Percentiles rank a stretch among this genome's conserved stretches.
These are phyloP conservation scores for Syzygium jambos DNA, from an alignment of 345 rosid genomes.

Conservation along the genomic window DNA sequence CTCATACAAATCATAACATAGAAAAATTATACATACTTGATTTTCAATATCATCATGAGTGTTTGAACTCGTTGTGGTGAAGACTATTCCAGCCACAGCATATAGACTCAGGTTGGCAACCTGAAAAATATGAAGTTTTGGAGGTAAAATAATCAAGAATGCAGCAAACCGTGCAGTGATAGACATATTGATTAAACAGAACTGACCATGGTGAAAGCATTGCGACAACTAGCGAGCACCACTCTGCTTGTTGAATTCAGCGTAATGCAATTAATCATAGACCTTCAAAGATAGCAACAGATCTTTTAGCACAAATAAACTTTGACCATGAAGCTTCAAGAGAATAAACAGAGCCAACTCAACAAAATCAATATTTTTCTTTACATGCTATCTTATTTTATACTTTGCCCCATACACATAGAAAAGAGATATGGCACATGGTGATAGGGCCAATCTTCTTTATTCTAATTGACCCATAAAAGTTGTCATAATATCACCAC, in stretches of 20 bases:
- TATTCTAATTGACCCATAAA: neutral
- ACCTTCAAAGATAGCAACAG: slow-evolving; percentile 26
- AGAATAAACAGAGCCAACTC: neutral
- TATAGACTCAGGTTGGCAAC: slow-evolving; percentile 90
- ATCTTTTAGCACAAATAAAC: neutral
- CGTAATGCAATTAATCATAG: slow-evolving; percentile 88
- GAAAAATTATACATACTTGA: slow-evolving; percentile 40
- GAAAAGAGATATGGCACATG: neutral
- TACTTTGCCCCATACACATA: neutral
- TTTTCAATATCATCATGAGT: slow-evolving; percentile 58
- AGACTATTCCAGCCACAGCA: slow-evolving; percentile 67
- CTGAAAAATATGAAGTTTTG: slow-evolving; percentile 16
- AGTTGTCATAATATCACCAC: neutral
- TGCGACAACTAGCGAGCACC: slow-evolving; percentile 80
- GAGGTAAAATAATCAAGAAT: neutral
- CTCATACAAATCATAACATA: neutral
- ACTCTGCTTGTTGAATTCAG: slow-evolving; percentile 85
- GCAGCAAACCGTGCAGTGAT: neutral
- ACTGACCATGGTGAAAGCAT: slow-evolving; percentile 91
- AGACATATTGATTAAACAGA: slow-evolving; percentile 1
- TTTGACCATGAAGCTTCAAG: slow-evolving; percentile 73
- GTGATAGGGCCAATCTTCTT: neutral
- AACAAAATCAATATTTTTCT: neutral
- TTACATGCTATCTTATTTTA: neutral
- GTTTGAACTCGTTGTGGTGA: slow-evolving; percentile 30